These are phyloP conservation scores for Limnomonas spitsbergensis DNA, from an alignment of 139 green algal species.

Conservation along the genomic window DNA sequence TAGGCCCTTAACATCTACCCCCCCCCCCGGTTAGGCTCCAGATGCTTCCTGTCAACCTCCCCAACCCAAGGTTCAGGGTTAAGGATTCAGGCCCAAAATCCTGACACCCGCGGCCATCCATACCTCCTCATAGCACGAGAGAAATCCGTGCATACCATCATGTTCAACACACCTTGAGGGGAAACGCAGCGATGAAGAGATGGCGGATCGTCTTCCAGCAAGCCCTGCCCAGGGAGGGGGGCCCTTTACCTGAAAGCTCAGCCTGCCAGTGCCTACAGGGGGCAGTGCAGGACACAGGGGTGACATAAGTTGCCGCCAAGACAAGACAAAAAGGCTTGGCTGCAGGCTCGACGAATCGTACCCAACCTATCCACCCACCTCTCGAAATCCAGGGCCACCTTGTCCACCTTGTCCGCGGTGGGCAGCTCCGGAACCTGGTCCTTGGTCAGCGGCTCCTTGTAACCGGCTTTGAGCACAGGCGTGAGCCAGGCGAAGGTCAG, in stretches of 20 bases:
- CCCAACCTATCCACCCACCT: background rate
- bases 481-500: constrained; percentile 15
- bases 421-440: constrained; percentile 11
- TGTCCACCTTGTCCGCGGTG: background rate
- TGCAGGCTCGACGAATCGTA: too few species aligned
- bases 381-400: background rate
- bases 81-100: too few species aligned
- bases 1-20: too few species aligned
- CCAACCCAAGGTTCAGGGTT: too few species aligned
- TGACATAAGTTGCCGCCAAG: too few species aligned
- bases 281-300: background rate
- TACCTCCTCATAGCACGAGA: too few species aligned
- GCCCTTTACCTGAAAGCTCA: background rate
- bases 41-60: too few species aligned
- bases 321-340: too few species aligned
- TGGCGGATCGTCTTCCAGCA: constrained; percentile 10
- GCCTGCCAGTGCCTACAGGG: background rate
- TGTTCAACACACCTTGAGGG: constrained; percentile 38
- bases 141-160: too few species aligned
- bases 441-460: background rate
- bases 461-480: background rate
- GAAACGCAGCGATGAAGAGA: constrained; percentile 48
- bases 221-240: background rate
- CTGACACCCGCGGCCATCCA: too few species aligned
- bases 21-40: too few species aligned